Base-by-base conservation (phyloP, 1,284 basidiomycete genomes). In the Fistulinella staudtii region DNA sequence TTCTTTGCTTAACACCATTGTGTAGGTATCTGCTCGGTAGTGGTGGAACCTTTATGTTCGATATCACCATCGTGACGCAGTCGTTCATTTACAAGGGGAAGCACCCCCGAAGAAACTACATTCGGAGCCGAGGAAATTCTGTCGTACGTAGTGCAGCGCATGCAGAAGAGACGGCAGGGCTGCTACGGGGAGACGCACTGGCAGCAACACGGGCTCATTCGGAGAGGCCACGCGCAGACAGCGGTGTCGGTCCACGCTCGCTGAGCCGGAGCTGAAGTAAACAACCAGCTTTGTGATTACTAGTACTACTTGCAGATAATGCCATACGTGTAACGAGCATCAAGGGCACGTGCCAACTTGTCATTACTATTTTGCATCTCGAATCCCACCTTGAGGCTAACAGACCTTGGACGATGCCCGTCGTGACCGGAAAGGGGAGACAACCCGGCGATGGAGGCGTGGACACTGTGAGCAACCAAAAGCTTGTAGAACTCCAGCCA, bases 41-140 rank as follows among this genome's bases (percentile, higher is more conserved):
- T 45, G 90, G 78, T 28, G 93, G 93, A 3, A 95, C 93, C 1
- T 78, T 95, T 22, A 66, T 91, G 52, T 96, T 95, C 63, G 93
- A 96, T 61, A 70, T 95, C 38, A 87, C 87, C 4, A 95, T 96
- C 58, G 77, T 88, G 53, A 57, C 72, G 9, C 86, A 88, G 60
- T 74, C 73, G 9, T 64, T 74, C 42, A 65, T 77, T 22, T 81
- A 81, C 52, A 71, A 68, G 41, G 66, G 69, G 21, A 71, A 60
- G 34, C 60, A 51, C 35, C 66, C 58, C 3, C 53, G 60, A 36
- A 47, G 41, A 23, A 31, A 38, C 8, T 50, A 42, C 38, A 46
- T 61, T 25, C 64, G 64, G 24, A 56, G 58, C 40, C 59, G 68
- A 39, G 53, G 65, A 24, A 49, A 47, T 46, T 67, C 62, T 22